Evolutionary conservation across 2,329 filamentous ascomycete species (phyloP), one percentile per base, ranked within the genome.

Genomic region (Fusarium papillatum): DNA sequence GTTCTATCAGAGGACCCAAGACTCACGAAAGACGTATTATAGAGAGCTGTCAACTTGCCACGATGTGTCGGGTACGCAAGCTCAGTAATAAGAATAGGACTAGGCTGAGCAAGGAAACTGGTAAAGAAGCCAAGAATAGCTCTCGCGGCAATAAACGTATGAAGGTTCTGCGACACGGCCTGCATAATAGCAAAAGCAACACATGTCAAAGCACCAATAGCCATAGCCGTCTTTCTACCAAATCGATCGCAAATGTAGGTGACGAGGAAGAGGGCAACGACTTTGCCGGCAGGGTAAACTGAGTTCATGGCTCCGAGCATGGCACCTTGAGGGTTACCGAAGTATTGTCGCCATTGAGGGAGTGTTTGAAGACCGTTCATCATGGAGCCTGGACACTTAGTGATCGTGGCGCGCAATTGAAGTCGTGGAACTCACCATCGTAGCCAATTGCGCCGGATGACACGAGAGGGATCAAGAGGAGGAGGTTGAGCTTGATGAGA

Each of bases 341-440:
- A 86, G 68, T 86, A 87, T 2, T 73, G 67, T 64, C 83, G 81
- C 86, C 87, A 88, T 70, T 83, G 78, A 0, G 80, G 71, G 0
- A 86, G 80, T 11, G 86, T 82, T 65, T 87, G 85, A 0, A 88
- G 80, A 14, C 85, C 86, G 70, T 88, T 88, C 84, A 86, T 85
- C 70, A 87, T 82, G 1, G 84, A 85, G 24, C 82, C 83, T 79
- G 34, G 7, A 26, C 19, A 43, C n/a, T 73, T 13, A 68, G 60
- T 14, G 36, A 3, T 3, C 6, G 3, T 29, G 1, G 7, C 1
- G 8, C 0, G 9, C 19, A 13, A 26, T 48, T 48, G n/a, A 4
- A 3, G 53, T 6, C 24, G 14, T n/a, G n/a, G 4, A 2, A 46
- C 77, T 16, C 72, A 83, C 85, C 86, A 83, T 88, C 86, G 50